Conservation (phyloP, 495 filamentous ascomycete species). For the Aspergillus steynii region DNA sequence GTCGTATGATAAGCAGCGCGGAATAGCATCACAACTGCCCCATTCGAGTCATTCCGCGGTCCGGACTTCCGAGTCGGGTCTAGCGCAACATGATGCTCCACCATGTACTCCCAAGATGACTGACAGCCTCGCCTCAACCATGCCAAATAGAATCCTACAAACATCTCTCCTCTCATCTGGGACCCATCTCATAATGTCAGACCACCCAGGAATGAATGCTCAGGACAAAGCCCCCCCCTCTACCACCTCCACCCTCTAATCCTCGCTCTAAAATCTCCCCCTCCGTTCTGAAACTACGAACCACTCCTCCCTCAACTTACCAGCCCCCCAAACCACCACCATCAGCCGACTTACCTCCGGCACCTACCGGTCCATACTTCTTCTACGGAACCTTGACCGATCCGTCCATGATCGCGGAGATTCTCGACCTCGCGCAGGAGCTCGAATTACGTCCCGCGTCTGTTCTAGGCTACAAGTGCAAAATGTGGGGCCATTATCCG, state of each 20-base stretch:
- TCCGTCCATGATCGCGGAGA: constrained; percentile 17
- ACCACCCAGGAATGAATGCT: too few species aligned
- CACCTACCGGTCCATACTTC: constrained; percentile 31
- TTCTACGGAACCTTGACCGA: constrained; percentile 37
- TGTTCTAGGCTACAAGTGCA: constrained; percentile 20
- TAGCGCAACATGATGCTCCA: neutral
- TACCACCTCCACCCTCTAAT: too few species aligned
- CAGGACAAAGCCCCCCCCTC: too few species aligned
- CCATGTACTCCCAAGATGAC: too few species aligned
- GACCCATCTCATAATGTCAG: too few species aligned
- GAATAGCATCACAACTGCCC: too few species aligned
- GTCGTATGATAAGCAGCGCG: too few species aligned
- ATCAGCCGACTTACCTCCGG: constrained; percentile 4
- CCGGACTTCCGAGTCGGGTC: neutral
- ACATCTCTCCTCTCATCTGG: too few species aligned
- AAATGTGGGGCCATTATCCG: constrained; percentile 32
- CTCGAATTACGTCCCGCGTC: constrained; percentile 18
- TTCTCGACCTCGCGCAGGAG: constrained; percentile 19
- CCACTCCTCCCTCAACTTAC: neutral
- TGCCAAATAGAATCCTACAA: too few species aligned
- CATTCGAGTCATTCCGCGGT: too few species aligned
- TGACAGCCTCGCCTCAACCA: too few species aligned
- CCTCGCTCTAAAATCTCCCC: neutral
- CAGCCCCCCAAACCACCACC: neutral
- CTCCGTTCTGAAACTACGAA: neutral